Evolutionary conservation across 2,329 filamentous ascomycete species (phyloP).

Genomic region (Pseudogymnoascus sp.): DNA sequence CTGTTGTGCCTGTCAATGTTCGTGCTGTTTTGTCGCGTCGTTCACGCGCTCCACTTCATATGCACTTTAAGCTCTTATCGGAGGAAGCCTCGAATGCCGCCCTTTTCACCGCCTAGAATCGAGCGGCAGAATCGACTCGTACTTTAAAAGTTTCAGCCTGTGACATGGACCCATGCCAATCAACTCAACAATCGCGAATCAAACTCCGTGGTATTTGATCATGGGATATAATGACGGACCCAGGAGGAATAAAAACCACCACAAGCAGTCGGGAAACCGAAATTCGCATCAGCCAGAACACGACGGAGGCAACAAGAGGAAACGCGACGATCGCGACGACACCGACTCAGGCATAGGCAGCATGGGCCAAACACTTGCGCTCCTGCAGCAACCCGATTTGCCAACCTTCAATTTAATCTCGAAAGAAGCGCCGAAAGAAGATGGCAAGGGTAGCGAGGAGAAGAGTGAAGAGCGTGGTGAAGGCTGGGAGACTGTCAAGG

Average conservation of each 20-base stretch:
- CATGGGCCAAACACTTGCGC: conserved; percentile 19
- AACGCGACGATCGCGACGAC: conserved; percentile 25
- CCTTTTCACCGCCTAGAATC: background rate
- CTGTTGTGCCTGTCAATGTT: background rate
- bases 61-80: background rate
- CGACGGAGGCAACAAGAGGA: conserved; percentile 18
- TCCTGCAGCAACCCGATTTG: conserved; percentile 24
- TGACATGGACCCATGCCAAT: background rate
- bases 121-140: background rate
- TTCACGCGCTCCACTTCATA: background rate
- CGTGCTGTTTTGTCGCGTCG: background rate
- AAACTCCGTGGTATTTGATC: background rate
- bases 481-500: conserved; percentile 45
- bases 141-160: conserved; percentile 2
- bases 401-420: conserved; percentile 29
- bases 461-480: conserved; percentile 11
- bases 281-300: conserved; percentile 1
- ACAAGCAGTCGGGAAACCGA: background rate
- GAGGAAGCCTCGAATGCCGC: background rate
- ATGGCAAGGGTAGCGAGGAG: conserved; percentile 15
- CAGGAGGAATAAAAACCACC: conserved; percentile 7
- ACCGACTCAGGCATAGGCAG: conserved; percentile 9
- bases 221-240: conserved; percentile 1
- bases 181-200: background rate
- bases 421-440: conserved; percentile 13